Evolutionary conservation across 2,329 filamentous ascomycete genomes (phyloP).

Genomic region (Microdochium paspali): DNA sequence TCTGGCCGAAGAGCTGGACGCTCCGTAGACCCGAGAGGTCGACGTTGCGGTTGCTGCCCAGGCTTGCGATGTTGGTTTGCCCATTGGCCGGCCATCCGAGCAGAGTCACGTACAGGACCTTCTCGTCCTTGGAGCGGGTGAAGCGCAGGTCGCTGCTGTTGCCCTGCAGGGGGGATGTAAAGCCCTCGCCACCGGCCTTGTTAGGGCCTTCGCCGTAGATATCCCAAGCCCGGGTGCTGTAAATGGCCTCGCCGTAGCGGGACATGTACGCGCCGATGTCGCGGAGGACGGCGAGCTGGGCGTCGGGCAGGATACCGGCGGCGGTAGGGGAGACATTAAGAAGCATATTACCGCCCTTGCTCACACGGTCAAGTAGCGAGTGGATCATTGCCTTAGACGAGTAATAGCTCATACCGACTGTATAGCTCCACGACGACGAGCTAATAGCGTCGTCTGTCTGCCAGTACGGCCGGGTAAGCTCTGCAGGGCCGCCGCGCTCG

Average conservation of each 20-base stretch:
- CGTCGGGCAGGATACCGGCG: conserved; percentile 1
- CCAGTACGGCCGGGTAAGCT: conserved; percentile 7
- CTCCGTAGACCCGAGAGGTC: background rate
- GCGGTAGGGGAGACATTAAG: background rate
- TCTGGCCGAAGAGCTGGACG: background rate
- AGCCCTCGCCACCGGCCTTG: conserved; percentile 6
- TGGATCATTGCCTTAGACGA: conserved; percentile 4
- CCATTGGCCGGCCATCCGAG: conserved; percentile 6
- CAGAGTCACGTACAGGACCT: conserved; percentile 5
- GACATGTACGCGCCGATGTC: conserved; percentile 5
- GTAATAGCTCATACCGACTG: conserved; percentile 8
- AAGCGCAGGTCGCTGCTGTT: conserved; percentile 7
- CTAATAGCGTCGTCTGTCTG: conserved; percentile 9
- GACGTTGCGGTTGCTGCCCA: conserved; percentile 1
- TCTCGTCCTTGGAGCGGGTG: conserved; percentile 4
- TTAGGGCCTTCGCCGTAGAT: conserved; percentile 8
- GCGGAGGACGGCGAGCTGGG: conserved; percentile 4
- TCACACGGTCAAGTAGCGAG: background rate
- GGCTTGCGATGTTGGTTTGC: conserved; percentile 1
- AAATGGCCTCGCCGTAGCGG: conserved; percentile 6
- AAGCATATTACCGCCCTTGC: background rate
- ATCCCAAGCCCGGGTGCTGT: conserved; percentile 6
- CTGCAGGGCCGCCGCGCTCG: conserved; percentile 3
- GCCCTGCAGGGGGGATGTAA: conserved; percentile 6
- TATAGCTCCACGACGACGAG: conserved; percentile 8